These are phyloP conservation scores for Neonectria coccinea DNA, from an alignment of 2,329 filamentous ascomycete species.

Conservation along the genomic window DNA sequence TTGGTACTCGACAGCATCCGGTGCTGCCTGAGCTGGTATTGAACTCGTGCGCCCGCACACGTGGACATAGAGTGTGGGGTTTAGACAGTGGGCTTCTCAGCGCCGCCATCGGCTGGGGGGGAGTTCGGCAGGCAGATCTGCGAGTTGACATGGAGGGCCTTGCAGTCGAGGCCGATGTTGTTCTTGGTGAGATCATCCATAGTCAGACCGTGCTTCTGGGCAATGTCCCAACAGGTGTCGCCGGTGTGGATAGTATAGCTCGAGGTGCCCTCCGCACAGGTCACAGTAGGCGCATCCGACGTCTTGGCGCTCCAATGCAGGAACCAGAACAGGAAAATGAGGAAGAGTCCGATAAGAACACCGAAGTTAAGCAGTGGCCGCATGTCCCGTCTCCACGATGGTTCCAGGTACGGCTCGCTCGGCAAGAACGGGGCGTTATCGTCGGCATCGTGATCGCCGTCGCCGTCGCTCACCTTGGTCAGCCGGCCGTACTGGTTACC, in stretches of 20 bases:
- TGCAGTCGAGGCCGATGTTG: slow-evolving; percentile 62
- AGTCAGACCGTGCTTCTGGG: slow-evolving; percentile 54
- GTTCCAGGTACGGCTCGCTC: slow-evolving; percentile 40
- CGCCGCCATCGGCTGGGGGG: slow-evolving; percentile 4
- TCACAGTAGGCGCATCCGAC: slow-evolving; percentile 13
- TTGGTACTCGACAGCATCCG: slow-evolving; percentile 5
- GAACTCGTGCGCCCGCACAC: slow-evolving; percentile 16
- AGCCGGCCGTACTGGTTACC: slow-evolving; percentile 63
- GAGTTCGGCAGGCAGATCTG: slow-evolving; percentile 59
- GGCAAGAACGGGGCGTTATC: slow-evolving; percentile 50
- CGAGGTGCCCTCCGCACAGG: slow-evolving; percentile 48
- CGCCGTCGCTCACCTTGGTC: slow-evolving; percentile 52
- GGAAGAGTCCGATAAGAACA: slow-evolving; percentile 62
- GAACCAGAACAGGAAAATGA: slow-evolving; percentile 64
- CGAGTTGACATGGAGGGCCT: slow-evolving; percentile 55
- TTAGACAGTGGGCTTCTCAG: slow-evolving; percentile 17
- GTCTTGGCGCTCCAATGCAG: slow-evolving; percentile 50
- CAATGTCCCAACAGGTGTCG: slow-evolving; percentile 67
- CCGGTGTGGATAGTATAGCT: slow-evolving; percentile 57
- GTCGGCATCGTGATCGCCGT: slow-evolving; percentile 36
- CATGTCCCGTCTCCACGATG: slow-evolving; percentile 64
- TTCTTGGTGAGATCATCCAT: slow-evolving; percentile 59
- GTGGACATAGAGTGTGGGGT: background rate
- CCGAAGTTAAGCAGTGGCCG: slow-evolving; percentile 70
- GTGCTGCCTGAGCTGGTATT: slow-evolving; percentile 11